Base-by-base conservation (phyloP, 2,329 filamentous ascomycete species). In the Epichloe aotearoae region DNA sequence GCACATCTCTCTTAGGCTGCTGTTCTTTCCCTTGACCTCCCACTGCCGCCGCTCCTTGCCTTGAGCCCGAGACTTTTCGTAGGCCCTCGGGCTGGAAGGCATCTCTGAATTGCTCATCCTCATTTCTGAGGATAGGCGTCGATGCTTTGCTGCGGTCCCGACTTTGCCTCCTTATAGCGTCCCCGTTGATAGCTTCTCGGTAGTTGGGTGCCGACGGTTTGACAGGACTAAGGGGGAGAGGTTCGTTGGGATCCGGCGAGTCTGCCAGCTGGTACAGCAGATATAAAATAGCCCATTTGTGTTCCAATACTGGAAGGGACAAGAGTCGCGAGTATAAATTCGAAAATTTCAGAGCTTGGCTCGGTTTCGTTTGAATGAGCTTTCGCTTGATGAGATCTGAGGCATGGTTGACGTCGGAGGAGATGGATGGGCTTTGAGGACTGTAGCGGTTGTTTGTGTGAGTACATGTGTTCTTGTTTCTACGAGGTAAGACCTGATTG, bases 261-360 rank as follows among this genome's bases (percentile, higher is more conserved):
- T 90, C 86, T 54, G 87, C 82, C 46, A 96, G 77, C 59, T 88
- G 83, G 64, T 93, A 86, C 41, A 98, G 78, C 41, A 98, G 81
- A 64, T 94, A 94, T 19, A 98, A 75, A 57, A 98, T 96, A 3
- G 86, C 88, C 89, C 90, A 97, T 76, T 98, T 98, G 67, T 95
- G 86, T 61, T 87, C 86, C 43, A 98, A 76, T 5, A 97, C 90
- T 0, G 90, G 90, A 57, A 96, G 82, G n/a, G 88, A 86, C 26
- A 96, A 74, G 17, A 98, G 77, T 51, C 88, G 80, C 36, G 88
- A 88, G 68, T 96, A 95, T 30, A 98, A 77, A 62, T 95, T 94
- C 23, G 88, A 85, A 68, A 96, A 95, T 54, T 84, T 80, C 19
- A 91, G 75, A 3, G 90, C 88, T 66, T 90, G 86, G 56, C 78